Evolutionary conservation across 352 stramenopile species (phyloP).

Genomic region (Globisporangium solare): DNA sequence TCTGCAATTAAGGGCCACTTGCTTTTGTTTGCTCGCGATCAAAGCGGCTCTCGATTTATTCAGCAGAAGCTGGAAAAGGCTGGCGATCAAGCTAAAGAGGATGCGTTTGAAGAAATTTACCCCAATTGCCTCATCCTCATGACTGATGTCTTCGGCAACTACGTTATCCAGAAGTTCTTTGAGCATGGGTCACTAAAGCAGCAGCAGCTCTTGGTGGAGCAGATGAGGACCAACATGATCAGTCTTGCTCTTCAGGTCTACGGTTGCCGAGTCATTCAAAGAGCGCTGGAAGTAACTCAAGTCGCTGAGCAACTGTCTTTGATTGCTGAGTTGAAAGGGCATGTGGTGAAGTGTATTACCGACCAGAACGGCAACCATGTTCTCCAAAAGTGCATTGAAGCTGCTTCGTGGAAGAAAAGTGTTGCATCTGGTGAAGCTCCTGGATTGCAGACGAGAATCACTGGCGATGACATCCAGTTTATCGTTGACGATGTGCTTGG

Average conservation of each 20-base stretch:
- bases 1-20: constrained; percentile 79
- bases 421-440: constrained; percentile 15
- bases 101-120: constrained; percentile 83
- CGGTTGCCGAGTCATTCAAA: constrained; percentile 96
- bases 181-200: constrained; percentile 91
- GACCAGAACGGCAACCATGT: constrained; percentile 99
- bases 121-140: constrained; percentile 78
- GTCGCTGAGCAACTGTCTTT: constrained; percentile 69
- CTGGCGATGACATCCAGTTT: constrained; percentile 93
- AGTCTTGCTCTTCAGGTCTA: constrained; percentile 94
- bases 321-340: constrained; percentile 73
- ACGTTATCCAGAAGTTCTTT: constrained; percentile 98
- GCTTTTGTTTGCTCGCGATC: constrained; percentile 82
- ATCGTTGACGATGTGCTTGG: constrained; percentile 95
- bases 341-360: constrained; percentile 92
- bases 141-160: constrained; percentile 98
- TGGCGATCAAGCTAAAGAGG: constrained; percentile 57
- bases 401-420: constrained; percentile 53
- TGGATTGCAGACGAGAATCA: constrained; percentile 30
- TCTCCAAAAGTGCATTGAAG: constrained; percentile 98
- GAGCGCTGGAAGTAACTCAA: constrained; percentile 79
- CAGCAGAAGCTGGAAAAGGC: constrained; percentile 87
- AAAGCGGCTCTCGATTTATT: constrained; percentile 83
- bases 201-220: constrained; percentile 75
- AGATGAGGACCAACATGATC: constrained; percentile 93